These are phyloP conservation scores for Salix arbutifolia DNA, from an alignment of 345 rosid genomes.

Conservation along the genomic window DNA sequence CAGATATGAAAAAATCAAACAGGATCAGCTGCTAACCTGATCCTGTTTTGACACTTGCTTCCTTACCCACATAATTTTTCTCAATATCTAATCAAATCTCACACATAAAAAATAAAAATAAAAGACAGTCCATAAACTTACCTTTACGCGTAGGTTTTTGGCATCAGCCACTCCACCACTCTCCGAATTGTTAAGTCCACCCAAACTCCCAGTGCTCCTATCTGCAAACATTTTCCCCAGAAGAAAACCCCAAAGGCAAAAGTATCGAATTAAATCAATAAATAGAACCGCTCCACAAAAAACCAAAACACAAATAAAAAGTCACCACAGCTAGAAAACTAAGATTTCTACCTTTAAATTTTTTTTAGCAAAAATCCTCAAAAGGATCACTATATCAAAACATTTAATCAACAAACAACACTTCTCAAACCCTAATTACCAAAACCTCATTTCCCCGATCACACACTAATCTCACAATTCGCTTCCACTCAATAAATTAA, in stretches of 20 bases:
- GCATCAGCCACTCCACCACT: conserved; percentile 48
- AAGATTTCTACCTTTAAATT: background rate
- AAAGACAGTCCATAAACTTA: conserved; percentile 12
- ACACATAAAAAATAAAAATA: background rate
- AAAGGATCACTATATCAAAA: conserved; percentile 15
- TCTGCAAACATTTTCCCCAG: conserved; percentile 32
- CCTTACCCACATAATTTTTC: background rate
- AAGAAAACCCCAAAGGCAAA: background rate
- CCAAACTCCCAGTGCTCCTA: conserved; percentile 56
- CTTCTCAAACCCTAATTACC: background rate
- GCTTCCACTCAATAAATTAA: background rate
- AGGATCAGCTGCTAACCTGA: background rate
- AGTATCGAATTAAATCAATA: background rate
- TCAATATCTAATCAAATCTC: background rate
- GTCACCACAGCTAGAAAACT: conserved; percentile 1
- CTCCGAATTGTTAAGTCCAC: conserved; percentile 56
- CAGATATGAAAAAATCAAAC: background rate
- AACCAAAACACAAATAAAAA: background rate
- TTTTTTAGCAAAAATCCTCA: conserved; percentile 13
- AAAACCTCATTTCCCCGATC: background rate
- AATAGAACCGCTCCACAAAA: background rate
- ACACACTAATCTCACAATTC: background rate
- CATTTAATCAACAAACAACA: conserved; percentile 6
- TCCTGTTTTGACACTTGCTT: background rate
- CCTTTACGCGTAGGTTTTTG: conserved; percentile 87